These are phyloP conservation scores for Metarhizium sp. DNA, from an alignment of 2,329 filamentous ascomycete species.

Conservation along the genomic window DNA sequence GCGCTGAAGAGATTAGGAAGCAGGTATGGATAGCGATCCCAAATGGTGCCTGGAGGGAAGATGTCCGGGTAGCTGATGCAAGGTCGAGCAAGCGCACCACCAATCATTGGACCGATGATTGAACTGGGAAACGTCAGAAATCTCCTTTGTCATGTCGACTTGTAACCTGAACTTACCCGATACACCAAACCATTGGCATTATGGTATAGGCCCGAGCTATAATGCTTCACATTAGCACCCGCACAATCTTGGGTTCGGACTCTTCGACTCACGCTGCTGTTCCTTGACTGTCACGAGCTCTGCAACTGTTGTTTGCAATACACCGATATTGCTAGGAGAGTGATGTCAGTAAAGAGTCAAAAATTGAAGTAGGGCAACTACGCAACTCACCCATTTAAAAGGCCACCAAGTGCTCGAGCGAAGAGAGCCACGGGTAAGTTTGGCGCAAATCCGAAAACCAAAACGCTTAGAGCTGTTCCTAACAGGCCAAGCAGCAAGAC, in stretches of 20 bases:
- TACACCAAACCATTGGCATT: slow-evolving; percentile 97
- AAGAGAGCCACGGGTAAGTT: slow-evolving; percentile 75
- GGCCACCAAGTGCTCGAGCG: slow-evolving; percentile 78
- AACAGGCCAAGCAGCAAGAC: slow-evolving; percentile 82
- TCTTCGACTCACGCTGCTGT: slow-evolving; percentile 63
- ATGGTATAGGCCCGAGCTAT: slow-evolving; percentile 86
- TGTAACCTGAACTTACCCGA: slow-evolving; percentile 51
- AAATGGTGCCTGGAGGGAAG: slow-evolving; percentile 66
- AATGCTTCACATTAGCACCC: not conserved
- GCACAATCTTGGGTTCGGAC: slow-evolving; percentile 14
- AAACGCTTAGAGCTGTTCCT: slow-evolving; percentile 85
- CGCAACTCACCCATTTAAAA: slow-evolving; percentile 78
- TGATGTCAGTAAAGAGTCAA: not conserved
- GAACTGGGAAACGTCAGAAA: slow-evolving; percentile 43
- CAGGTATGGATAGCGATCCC: slow-evolving; percentile 81
- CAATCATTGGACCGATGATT: slow-evolving; percentile 85
- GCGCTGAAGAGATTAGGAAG: slow-evolving; percentile 89
- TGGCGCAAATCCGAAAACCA: slow-evolving; percentile 83
- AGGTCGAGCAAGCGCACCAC: slow-evolving; percentile 80
- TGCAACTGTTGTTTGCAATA: slow-evolving; percentile 88
- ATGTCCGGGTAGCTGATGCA: slow-evolving; percentile 70
- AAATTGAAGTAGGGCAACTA: too few species aligned
- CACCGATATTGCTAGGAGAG: slow-evolving; percentile 69
- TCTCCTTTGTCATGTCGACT: not conserved
- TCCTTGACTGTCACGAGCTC: slow-evolving; percentile 89